Percentiles rank a stretch among this genome's conserved stretches.
Evolutionary conservation across 768 basidiomycete species (phyloP).

Genomic region (Rhizopogon vesiculosus): DNA sequence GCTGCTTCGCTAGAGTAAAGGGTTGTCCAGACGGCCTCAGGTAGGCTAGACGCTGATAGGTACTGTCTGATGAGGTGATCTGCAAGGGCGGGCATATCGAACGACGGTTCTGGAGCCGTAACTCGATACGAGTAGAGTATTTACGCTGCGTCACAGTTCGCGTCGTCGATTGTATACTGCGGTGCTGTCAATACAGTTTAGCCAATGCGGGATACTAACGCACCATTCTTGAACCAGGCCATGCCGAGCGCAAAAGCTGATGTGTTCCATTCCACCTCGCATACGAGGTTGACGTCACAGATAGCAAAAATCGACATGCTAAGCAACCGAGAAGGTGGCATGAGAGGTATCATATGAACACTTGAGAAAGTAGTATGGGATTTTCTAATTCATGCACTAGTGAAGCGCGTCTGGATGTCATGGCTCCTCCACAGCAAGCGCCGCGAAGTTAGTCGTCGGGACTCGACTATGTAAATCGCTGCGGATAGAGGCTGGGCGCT

Average conservation of each 20-base stretch:
- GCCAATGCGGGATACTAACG: background rate
- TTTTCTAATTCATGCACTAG: too few relatives aligned
- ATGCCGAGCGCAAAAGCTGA: background rate
- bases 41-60: too few relatives aligned
- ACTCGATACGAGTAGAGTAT: background rate
- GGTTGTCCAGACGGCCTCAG: conserved; percentile 28
- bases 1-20: conserved; percentile 24
- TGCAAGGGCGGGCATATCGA: conserved; percentile 10
- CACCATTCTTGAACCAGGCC: background rate
- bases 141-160: background rate
- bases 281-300: background rate
- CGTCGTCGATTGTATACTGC: too few relatives aligned
- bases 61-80: background rate
- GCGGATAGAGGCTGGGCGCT: too few relatives aligned
- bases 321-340: background rate
- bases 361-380: background rate
- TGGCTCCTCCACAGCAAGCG: too few relatives aligned
- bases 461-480: too few relatives aligned
- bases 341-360: background rate
- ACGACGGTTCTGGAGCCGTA: background rate
- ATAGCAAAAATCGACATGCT: too few relatives aligned
- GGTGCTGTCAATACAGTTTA: background rate
- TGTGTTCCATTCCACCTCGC: background rate
- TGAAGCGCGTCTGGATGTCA: too few relatives aligned
- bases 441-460: too few relatives aligned